Conservation (phyloP, 352 stramenopile genomes). For the Phytophthora capsici region DNA sequence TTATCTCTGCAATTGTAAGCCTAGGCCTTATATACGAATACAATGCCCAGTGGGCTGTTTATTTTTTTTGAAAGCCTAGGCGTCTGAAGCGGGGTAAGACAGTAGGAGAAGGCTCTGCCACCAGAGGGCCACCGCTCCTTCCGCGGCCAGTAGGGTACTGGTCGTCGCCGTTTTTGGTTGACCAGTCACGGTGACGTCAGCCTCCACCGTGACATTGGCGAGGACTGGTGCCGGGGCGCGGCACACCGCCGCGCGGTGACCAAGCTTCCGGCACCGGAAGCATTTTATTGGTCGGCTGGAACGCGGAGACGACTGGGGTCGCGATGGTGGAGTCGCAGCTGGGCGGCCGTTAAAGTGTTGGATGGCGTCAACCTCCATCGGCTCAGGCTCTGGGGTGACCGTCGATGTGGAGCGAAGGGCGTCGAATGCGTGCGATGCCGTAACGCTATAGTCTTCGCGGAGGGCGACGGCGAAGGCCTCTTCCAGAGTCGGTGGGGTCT, state of each 20-base stretch:
- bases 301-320: neutral
- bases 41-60: too few species aligned
- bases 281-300: neutral
- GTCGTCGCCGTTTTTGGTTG: too few species aligned
- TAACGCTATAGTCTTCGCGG: constrained; percentile 25
- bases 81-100: too few species aligned
- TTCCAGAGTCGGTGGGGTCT: neutral
- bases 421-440: constrained; percentile 10
- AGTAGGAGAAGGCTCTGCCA: too few species aligned
- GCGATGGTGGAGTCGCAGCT: neutral
- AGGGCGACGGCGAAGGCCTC: constrained; percentile 4
- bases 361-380: constrained; percentile 28
- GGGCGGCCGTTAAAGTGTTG: neutral
- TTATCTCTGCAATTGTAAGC: too few species aligned
- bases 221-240: neutral
- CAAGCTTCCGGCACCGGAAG: neutral
- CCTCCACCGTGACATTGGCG: neutral
- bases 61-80: too few species aligned
- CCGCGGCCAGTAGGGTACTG: too few species aligned
- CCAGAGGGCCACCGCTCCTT: too few species aligned
- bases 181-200: too few species aligned
- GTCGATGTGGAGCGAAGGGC: neutral
- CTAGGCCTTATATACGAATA: too few species aligned
- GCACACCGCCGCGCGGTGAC: neutral
- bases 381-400: neutral